Evolutionary conservation across 768 basidiomycete species (phyloP), one percentile per base, ranked within the genome.

Genomic region (Antrodiella citrinella): DNA sequence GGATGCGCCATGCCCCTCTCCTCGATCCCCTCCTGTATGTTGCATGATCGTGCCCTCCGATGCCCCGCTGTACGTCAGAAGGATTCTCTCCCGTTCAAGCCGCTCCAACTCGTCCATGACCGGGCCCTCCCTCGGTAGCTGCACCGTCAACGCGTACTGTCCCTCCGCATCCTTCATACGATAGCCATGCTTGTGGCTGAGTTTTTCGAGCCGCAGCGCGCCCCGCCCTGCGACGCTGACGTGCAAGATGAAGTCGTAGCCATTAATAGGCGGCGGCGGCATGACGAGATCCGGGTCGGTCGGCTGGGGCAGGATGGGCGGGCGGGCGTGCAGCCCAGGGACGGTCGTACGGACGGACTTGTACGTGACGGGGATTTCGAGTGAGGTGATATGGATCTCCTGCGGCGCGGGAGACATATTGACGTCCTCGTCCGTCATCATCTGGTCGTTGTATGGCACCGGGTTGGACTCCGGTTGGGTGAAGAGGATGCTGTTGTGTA

Each of bases 211-310:
- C n/a, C 82, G 72, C 47, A 86, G 60, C 0, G 78, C 74, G 0
- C 85, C 84, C 9, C 82, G 72, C n/a, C 81, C 79, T 4, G 82
- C 84, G 18, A 82, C 77, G 1, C 84, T 85, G 26, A 86, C 71
- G 54, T 87, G 84, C 57, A 86, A 76, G 45, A 86, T 75, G 54
- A 87, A 77, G 58, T 86, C 85, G 57, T 81, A 87, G 22, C 81
- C 82, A 43, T 64, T 64, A 23, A 66, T 63, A n/a, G 73, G 72
- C 10, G 62, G 56, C 0, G 76, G 73, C 2, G 73, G 64, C 23
- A 72, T 55, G 15, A 72, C 63, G 30, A 65, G 69, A 15, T 60
- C 59, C 1, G 61, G 61, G 12, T 68, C 61, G 2, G 65, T 62
- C 3, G 72, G 69, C 0, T 72, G 59, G 12, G 75, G 66, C 4